Conservation (phyloP, 2,329 filamentous ascomycete species). For the Dothistroma pini region DNA sequence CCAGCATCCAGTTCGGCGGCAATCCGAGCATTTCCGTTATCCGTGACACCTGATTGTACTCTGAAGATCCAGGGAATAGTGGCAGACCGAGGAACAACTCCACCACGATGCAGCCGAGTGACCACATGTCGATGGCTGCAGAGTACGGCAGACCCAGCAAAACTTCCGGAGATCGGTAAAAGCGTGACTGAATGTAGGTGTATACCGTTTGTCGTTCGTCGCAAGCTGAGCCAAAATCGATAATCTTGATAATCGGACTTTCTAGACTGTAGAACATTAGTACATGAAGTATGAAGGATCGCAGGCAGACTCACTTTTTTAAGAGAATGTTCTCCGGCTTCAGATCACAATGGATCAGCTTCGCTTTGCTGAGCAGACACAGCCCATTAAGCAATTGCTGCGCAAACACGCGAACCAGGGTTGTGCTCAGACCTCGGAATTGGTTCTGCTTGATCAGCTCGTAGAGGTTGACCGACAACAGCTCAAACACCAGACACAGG, state of each 20-base stretch:
- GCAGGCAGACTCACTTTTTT: constrained; percentile 65
- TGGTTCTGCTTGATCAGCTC: constrained; percentile 99
- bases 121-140: constrained; percentile 99
- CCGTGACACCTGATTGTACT: constrained; percentile 96
- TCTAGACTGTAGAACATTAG: constrained; percentile 59
- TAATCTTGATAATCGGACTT: constrained; percentile 99
- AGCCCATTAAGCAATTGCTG: constrained; percentile 93
- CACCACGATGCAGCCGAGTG: constrained; percentile 94
- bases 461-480: constrained; percentile 95
- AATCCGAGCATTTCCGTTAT: constrained; percentile 98
- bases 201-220: constrained; percentile 98
- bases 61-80: constrained; percentile 92
- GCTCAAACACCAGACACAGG: constrained; percentile 91
- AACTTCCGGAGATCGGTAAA: constrained; percentile 96
- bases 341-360: constrained; percentile 94
- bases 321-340: constrained; percentile 97
- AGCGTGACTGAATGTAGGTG: constrained; percentile 97
- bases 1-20: constrained; percentile 97
- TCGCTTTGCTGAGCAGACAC: constrained; percentile 89
- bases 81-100: constrained; percentile 94
- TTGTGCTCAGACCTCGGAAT: constrained; percentile 94
- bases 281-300: not conserved
- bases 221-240: constrained; percentile 97
- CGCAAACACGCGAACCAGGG: constrained; percentile 92
- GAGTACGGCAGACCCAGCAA: constrained; percentile 94